Evolutionary conservation across 495 filamentous ascomycete genomes (phyloP).

Genomic region (Podospora tetraspora): DNA sequence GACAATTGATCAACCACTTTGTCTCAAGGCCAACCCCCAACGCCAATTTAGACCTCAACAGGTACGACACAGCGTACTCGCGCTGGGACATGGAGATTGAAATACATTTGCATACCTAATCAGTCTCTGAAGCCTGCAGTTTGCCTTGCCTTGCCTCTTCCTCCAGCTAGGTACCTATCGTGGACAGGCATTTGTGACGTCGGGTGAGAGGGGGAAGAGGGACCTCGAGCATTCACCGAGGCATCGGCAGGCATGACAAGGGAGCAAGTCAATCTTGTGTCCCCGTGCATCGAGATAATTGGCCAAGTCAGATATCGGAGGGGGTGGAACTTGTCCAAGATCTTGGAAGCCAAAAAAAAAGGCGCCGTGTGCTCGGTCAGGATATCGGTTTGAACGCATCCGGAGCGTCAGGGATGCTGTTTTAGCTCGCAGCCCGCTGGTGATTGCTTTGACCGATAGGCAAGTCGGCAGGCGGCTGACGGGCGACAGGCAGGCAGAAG

Average conservation of each 20-base stretch:
- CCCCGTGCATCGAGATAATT: background rate
- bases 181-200: too few relatives aligned
- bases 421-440: slow-evolving; percentile 5
- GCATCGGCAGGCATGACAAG: background rate
- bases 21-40: background rate
- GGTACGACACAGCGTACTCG: background rate
- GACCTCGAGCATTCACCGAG: background rate
- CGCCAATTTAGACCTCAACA: background rate
- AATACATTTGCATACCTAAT: background rate
- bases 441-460: background rate
- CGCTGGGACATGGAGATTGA: background rate
- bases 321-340: slow-evolving; percentile 5
- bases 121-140: background rate
- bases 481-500: background rate
- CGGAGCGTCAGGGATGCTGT: slow-evolving; percentile 7
- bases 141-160: background rate
- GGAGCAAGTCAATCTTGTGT: background rate
- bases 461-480: background rate
- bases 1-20: background rate
- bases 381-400: slow-evolving; percentile 8
- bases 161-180: background rate
- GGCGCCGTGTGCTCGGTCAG: slow-evolving; percentile 5
- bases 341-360: slow-evolving; percentile 3
- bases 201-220: background rate
- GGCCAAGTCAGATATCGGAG: background rate